A percentile compares a stretch with the other conserved stretches of the same genome.
phyloP scores from a whole-genome alignment of 306 rosid genomes.

The Prunus fruticosa region DNA sequence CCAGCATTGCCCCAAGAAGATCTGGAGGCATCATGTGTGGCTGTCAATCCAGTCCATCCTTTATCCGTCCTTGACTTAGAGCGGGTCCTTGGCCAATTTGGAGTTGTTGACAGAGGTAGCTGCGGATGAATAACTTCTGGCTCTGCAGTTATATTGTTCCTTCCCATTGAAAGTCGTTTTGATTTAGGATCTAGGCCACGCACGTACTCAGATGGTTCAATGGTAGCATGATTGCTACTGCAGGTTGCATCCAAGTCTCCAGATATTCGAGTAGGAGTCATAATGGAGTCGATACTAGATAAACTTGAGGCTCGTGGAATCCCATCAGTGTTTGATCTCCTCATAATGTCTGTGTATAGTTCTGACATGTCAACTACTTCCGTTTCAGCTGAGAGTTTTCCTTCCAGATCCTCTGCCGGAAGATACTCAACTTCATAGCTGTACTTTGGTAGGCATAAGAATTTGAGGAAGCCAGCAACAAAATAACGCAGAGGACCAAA shows the following conservation, averaged over 20 bases:
- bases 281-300: conserved; percentile 96
- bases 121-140: conserved; percentile 95
- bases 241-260: conserved; percentile 76
- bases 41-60: conserved; percentile 87
- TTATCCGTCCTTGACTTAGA: conserved; percentile 90
- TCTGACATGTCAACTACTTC: conserved; percentile 87
- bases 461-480: conserved; percentile 96
- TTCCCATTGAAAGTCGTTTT: conserved; percentile 82
- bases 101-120: conserved; percentile 84
- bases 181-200: conserved; percentile 96
- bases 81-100: conserved; percentile 98
- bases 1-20: conserved; percentile 75
- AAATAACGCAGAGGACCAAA: conserved; percentile 95
- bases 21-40: conserved; percentile 74
- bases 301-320: conserved; percentile 97
- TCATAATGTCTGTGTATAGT: conserved; percentile 77
- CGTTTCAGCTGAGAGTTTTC: conserved; percentile 53
- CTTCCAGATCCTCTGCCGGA: conserved; percentile 79
- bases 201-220: conserved; percentile 94
- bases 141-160: conserved; percentile 75
- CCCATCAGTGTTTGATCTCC: conserved; percentile 80
- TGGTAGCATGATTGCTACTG: conserved; percentile 73
- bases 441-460: conserved; percentile 88
- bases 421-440: conserved; percentile 94
- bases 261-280: conserved; percentile 94